phyloP scores from a whole-genome alignment of 192 early-diverging fungal genomes.

The Fimicolochytrium jonesii region DNA sequence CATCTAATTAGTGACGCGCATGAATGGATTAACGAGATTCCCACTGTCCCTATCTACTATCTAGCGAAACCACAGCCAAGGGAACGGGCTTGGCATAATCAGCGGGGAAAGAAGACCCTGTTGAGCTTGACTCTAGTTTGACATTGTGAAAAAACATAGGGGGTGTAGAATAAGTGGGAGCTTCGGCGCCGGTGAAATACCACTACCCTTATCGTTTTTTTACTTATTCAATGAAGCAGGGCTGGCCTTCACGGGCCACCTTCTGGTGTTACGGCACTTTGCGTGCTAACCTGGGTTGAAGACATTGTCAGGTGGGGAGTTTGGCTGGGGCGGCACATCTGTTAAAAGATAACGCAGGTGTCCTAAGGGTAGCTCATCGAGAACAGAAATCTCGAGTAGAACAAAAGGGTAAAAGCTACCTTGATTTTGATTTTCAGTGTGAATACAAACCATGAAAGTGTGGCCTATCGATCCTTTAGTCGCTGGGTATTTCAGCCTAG shows the following conservation, averaged over 20 bases:
- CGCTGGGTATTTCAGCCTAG: constrained; percentile 60
- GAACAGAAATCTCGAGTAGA: constrained; percentile 75
- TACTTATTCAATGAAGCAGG: constrained; percentile 58
- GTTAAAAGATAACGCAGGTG: constrained; percentile 76
- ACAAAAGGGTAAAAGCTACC: constrained; percentile 70
- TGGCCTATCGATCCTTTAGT: constrained; percentile 67
- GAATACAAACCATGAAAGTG: constrained; percentile 67
- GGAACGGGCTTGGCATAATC: constrained; percentile 68
- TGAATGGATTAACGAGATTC: constrained; percentile 65
- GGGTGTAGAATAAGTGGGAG: constrained; percentile 69
- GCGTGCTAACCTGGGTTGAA: constrained; percentile 46
- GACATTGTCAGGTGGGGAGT: constrained; percentile 74
- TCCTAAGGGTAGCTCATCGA: constrained; percentile 71
- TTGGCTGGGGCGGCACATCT: constrained; percentile 76
- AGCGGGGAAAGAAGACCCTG: constrained; percentile 64
- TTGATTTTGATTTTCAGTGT: constrained; percentile 64
- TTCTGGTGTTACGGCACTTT: constrained; percentile 28
- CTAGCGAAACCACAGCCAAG: constrained; percentile 71
- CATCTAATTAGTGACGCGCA: constrained; percentile 68
- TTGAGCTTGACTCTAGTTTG: constrained; percentile 63
- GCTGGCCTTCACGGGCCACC: constrained; percentile 28
- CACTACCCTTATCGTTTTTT: constrained; percentile 59
- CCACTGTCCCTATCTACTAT: constrained; percentile 48
- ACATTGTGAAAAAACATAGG: constrained; percentile 68
- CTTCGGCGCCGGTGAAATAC: constrained; percentile 57